Evolutionary conservation across 2,329 filamentous ascomycete species (phyloP), one percentile per base, ranked within the genome.

Genomic region (Capronia americana): DNA sequence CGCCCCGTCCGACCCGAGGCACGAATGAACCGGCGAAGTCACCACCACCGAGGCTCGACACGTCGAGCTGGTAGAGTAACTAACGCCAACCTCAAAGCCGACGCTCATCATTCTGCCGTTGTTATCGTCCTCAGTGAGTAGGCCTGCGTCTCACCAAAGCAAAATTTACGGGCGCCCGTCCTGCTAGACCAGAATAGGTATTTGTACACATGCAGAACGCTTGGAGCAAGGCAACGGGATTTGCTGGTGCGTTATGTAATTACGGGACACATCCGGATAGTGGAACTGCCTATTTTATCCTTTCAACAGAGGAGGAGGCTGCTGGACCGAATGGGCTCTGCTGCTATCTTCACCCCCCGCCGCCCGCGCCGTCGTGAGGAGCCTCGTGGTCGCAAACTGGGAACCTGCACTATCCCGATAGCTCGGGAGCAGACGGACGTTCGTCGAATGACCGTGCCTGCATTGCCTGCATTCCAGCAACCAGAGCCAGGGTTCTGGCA

Each of bases 221-320:
- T 23, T 26, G 17, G 48, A 28, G 23, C 14, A 11, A 4, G 20
- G 48, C 48, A 12, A 1, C 6, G 3, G 48, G 48, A 23, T 28
- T 51, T 51, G 23, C 23, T 59, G 41, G 7, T 11, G 11, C 17
- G 56, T 58, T 51, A 46, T 4, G 11, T 50, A 50, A 51, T 23
- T 48, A n/a, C 2, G 20, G 32, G 24, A 60, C 41, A 12, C 8
- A 11, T 34, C 20, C n/a, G 30, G 58, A 51, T 61, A 38, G 58
- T 61, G 58, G 58, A 61, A 41, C 30, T 61, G 46, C 58, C 46
- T 61, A 61, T 53, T 61, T 26, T 3, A 60, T 32, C 46, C 8
- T 51, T 51, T 11, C 10, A 11, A 12, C 20, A 48, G 41, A 48
- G 26, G 41, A 48, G 26, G 38, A 53, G 12, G 17, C 55, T 44